Evolutionary conservation across 2,329 filamentous ascomycete species (phyloP), one percentile per base, ranked within the genome.

Genomic region (Pseudogymnoascus sp.): DNA sequence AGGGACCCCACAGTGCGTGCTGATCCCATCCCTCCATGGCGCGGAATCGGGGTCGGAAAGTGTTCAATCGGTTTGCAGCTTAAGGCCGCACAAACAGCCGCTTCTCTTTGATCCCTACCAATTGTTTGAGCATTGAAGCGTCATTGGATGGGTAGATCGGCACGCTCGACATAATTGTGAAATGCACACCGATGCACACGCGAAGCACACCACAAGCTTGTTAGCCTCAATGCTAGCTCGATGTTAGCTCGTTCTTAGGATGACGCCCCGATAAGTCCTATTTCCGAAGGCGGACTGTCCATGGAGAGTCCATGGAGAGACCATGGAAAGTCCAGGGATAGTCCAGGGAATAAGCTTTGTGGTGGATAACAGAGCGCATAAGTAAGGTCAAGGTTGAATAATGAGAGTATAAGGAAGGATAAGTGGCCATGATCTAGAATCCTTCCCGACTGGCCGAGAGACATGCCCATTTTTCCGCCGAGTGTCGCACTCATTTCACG

Each of bases 71-170:
- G 47, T 56, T 31, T 56, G 4, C n/a, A 56, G n/a, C n/a, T 56
- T 56, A 31, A 6, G 47, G 47, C 47, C 47, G 47, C 26, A 56
- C n/a, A 19, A 19, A 56, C 47, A 33, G 26, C 47, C n/a, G 47
- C 14, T 16, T 13, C n/a, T 13, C n/a, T 10, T 13, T 2, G 26
- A 33, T 56, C 47, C 47, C 26, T 56, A 33, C 47, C 47, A 33
- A 8, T 26, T 6, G 11, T 13, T 13, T 19, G 26, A 56, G 5
- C n/a, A 31, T 33, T 31, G 47, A 56, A 56, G 26, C 26, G 13
- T 33, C 26, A 56, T 56, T 56, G 47, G 47, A 56, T 33, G 47
- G 47, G 26, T 56, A 56, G 16, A 56, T 56, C 47, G 47, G 47
- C 47, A 56, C 47, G 47, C n/a, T 56, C n/a, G 14, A 31, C 47